phyloP scores from a whole-genome alignment of 1,139 yeast species.

The Trichomonascaceae sp. region DNA sequence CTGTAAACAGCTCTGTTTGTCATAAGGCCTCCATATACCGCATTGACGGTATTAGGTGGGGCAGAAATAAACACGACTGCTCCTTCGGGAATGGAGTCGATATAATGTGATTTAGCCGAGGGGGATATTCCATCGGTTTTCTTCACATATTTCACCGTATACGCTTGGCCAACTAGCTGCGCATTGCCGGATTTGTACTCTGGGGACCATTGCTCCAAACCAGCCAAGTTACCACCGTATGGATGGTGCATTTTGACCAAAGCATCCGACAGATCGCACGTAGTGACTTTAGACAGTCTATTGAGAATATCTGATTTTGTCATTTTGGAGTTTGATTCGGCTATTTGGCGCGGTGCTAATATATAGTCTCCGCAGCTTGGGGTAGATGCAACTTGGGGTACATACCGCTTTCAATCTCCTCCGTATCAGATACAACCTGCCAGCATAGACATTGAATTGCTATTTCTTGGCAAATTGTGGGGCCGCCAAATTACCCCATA shows the following conservation, averaged over 20 bases:
- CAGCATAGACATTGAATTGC: not conserved
- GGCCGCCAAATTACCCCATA: too few relatives aligned
- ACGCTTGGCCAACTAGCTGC: slow-evolving; percentile 55
- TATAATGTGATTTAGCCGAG: slow-evolving; percentile 48
- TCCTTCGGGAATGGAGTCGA: slow-evolving; percentile 53
- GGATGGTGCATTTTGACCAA: not conserved
- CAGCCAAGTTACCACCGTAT: not conserved
- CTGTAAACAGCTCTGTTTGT: slow-evolving; percentile 69
- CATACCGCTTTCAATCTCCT: not conserved
- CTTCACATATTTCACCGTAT: slow-evolving; percentile 69
- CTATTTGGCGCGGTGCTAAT: not conserved
- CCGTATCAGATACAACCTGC: not conserved
- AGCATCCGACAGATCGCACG: not conserved
- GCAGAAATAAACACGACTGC: slow-evolving; percentile 43
- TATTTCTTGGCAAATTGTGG: not conserved
- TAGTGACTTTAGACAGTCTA: not conserved
- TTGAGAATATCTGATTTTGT: not conserved
- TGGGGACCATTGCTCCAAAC: slow-evolving; percentile 12
- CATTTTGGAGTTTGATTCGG: not conserved
- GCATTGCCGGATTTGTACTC: slow-evolving; percentile 9
- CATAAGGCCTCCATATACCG: slow-evolving; percentile 76
- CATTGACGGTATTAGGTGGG: slow-evolving; percentile 57
- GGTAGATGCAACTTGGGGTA: not conserved
- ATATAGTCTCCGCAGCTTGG: not conserved
- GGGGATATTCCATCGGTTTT: slow-evolving; percentile 62